phyloP scores from a whole-genome alignment of 2,329 filamentous ascomycete genomes.

The Sphaerulina populicola region DNA sequence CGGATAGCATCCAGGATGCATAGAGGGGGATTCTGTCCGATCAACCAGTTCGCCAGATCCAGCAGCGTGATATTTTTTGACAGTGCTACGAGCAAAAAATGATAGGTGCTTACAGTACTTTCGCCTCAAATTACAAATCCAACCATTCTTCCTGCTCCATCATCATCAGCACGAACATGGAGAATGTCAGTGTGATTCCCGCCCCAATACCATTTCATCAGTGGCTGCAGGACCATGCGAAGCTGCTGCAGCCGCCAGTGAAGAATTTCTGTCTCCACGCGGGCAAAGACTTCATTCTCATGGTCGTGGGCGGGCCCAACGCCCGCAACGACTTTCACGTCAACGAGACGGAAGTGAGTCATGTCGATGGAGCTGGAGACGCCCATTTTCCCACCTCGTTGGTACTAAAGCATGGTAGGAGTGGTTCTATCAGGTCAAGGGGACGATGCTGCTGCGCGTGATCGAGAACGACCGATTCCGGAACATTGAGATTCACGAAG shows the following conservation, averaged over 20 bases:
- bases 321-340: constrained; percentile 96
- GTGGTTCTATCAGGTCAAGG: constrained; percentile 96
- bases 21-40: too few relatives aligned
- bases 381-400: too few relatives aligned
- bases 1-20: too few relatives aligned
- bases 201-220: constrained; percentile 10
- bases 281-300: constrained; percentile 72
- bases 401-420: constrained; percentile 47
- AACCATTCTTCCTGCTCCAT: not conserved
- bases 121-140: not conserved
- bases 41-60: too few relatives aligned
- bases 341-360: constrained; percentile 57
- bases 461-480: constrained; percentile 65
- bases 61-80: not conserved
- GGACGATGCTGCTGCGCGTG: constrained; percentile 86
- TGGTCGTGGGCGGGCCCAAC: constrained; percentile 94
- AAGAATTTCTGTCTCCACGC: constrained; percentile 98
- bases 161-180: constrained; percentile 2
- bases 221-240: constrained; percentile 75
- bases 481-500: constrained; percentile 83
- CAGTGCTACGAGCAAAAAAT: not conserved
- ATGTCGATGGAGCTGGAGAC: not conserved
- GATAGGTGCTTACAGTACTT: not conserved
- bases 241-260: constrained; percentile 84
- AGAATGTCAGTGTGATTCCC: constrained; percentile 2